Conservation (phyloP, 305 asterid species). For the Solanum hybrid region DNA sequence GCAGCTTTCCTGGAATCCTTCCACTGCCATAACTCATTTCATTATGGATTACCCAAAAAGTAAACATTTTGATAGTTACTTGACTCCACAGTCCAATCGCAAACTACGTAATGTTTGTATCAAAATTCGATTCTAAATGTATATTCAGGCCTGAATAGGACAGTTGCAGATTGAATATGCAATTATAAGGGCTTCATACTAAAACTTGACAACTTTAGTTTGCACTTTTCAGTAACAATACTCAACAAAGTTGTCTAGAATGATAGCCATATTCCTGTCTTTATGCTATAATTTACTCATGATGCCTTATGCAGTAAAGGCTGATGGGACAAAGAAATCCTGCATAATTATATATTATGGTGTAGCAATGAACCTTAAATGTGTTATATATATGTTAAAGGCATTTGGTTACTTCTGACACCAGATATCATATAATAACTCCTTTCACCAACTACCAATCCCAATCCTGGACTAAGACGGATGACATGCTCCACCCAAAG, state of each 20-base stretch:
- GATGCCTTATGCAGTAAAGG: background rate
- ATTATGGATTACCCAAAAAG: background rate
- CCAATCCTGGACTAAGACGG: background rate
- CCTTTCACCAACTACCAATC: background rate
- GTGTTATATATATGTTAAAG: background rate
- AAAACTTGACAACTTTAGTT: background rate
- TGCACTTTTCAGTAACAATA: background rate
- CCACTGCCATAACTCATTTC: background rate
- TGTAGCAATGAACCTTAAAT: background rate
- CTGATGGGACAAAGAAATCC: background rate
- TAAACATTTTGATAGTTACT: background rate
- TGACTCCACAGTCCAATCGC: background rate
- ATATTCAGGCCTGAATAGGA: background rate
- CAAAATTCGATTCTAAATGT: background rate
- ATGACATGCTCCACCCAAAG: background rate
- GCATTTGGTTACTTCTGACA: background rate
- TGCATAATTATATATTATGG: background rate
- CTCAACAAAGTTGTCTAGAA: background rate
- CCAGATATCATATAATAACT: background rate
- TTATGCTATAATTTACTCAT: background rate
- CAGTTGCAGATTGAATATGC: background rate
- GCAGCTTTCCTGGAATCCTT: background rate
- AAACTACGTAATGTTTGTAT: background rate
- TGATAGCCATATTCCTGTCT: background rate
- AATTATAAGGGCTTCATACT: background rate